Evolutionary conservation across 768 basidiomycete genomes (phyloP).

Genomic region (Tylopilus sp.): DNA sequence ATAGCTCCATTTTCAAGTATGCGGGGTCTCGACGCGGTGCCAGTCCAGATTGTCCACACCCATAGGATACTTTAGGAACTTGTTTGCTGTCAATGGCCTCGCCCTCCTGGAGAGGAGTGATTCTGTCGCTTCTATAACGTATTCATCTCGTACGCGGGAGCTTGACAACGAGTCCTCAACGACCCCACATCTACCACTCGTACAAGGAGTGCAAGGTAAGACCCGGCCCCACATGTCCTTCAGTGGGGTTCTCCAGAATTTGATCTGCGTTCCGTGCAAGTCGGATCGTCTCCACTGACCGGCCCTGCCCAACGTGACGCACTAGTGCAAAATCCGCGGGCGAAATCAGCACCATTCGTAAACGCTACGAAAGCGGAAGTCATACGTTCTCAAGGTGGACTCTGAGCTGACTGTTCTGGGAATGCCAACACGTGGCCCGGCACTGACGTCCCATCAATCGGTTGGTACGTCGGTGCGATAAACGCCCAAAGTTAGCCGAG

Average conservation of each 20-base stretch:
- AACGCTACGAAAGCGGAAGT: conserved; percentile 13
- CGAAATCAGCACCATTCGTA: conserved; percentile 9
- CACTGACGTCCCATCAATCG: too few relatives aligned
- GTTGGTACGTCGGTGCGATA: too few relatives aligned
- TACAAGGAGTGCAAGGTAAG: too few relatives aligned
- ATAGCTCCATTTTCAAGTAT: conserved; percentile 15
- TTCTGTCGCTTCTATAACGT: conserved; percentile 26
- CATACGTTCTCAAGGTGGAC: conserved; percentile 23
- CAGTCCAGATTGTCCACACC: conserved; percentile 19
- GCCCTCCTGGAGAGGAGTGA: conserved; percentile 20
- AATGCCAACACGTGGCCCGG: conserved; percentile 17
- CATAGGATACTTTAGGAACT: conserved; percentile 21
- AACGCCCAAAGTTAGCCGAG: conserved; percentile 21
- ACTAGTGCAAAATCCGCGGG: conserved; percentile 24
- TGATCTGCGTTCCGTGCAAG: too few relatives aligned
- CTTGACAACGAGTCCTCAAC: too few relatives aligned
- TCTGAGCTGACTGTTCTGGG: conserved; percentile 16
- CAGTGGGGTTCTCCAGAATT: too few relatives aligned
- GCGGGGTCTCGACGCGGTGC: conserved; percentile 30
- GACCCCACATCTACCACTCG: too few relatives aligned
- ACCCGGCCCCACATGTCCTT: too few relatives aligned
- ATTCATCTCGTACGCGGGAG: too few relatives aligned
- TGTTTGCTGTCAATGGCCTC: conserved; percentile 12
- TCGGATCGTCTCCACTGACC: too few relatives aligned
- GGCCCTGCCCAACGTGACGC: conserved; percentile 19